These are phyloP conservation scores for Daldinia sp. DNA, from an alignment of 2,329 filamentous ascomycete genomes.

Conservation along the genomic window DNA sequence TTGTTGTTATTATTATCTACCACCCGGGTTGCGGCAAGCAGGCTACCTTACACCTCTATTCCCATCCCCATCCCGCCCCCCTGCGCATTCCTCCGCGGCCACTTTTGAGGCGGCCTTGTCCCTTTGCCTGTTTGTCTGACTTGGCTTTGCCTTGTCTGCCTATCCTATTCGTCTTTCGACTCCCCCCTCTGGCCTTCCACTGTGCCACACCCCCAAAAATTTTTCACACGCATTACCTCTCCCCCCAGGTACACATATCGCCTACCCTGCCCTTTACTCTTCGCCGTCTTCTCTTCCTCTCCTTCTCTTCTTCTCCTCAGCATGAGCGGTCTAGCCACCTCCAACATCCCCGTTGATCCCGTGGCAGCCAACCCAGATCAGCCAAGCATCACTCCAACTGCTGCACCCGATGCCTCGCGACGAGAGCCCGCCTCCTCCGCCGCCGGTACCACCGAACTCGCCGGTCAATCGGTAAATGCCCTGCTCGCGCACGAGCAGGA, in stretches of 20 bases:
- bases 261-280: constrained; percentile 46
- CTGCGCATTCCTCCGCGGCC: constrained; percentile 48
- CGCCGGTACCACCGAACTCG: constrained; percentile 73
- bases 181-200: constrained; percentile 47
- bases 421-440: constrained; percentile 72
- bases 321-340: constrained; percentile 53
- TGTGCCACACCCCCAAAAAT: constrained; percentile 52
- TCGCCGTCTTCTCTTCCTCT: constrained; percentile 45
- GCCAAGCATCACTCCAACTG: constrained; percentile 49
- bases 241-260: constrained; percentile 50
- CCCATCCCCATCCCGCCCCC: constrained; percentile 44
- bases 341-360: constrained; percentile 53
- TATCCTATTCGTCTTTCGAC: constrained; percentile 46
- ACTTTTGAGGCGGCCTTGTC: constrained; percentile 49
- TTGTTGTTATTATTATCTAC: constrained; percentile 33
- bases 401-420: constrained; percentile 70
- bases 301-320: constrained; percentile 51
- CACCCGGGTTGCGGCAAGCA: constrained; percentile 42
- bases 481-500: constrained; percentile 47
- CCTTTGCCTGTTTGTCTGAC: constrained; percentile 35
- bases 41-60: constrained; percentile 44
- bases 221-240: constrained; percentile 46
- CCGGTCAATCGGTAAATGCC: constrained; percentile 72
- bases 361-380: constrained; percentile 53
- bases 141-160: constrained; percentile 44